Base-by-base conservation (phyloP, 2,329 filamentous ascomycete genomes). In the Fusarium multiceps region DNA sequence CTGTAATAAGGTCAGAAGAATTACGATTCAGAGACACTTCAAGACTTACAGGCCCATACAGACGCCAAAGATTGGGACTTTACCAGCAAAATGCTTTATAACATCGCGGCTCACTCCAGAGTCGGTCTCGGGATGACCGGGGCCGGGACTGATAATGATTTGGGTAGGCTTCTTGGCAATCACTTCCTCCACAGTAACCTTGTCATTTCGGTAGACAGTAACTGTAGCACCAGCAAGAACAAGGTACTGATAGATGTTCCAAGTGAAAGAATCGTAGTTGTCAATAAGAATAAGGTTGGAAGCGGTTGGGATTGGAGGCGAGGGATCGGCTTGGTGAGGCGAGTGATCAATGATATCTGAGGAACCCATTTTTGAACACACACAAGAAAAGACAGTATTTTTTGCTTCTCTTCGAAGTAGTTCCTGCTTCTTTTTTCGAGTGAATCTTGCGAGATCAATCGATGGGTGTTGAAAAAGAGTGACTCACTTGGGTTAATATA, bases 231-330 rank as follows among this genome's bases (percentile, higher is more conserved):
- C 96, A 80, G 98, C 96, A n/a, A 99, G 89, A 9, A 95, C 92
- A 2, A 99, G 89, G 77, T 99, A 99, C 81, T 99, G 97, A 80
- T 98, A 99, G 63, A 99, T 93, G 78, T 99, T 99, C 93, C 94
- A 99, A 63, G 95, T 98, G 80, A 99, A 99, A 6, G 96, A 98
- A 81, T 99, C 96, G 81, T 98, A 99, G 82, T 99, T 99, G 85
- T 99, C 96, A 76, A 99, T 98, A 69, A 99, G 87, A 68, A 99
- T 88, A 62, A 99, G 87, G 81, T 98, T 98, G 60, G 92, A 92
- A 27, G 96, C 96, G 53, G 90, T 94, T 25, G 91, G 80, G 55
- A 98, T 85, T 37, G 90, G 89, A 55, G 90, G 84, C 30, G 90
- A 90, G 55, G 92, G 90, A 69, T 91, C 87, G 63, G 93, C 92